Conservation (phyloP, 2,329 filamentous ascomycete genomes). For the Claviceps sp. region DNA sequence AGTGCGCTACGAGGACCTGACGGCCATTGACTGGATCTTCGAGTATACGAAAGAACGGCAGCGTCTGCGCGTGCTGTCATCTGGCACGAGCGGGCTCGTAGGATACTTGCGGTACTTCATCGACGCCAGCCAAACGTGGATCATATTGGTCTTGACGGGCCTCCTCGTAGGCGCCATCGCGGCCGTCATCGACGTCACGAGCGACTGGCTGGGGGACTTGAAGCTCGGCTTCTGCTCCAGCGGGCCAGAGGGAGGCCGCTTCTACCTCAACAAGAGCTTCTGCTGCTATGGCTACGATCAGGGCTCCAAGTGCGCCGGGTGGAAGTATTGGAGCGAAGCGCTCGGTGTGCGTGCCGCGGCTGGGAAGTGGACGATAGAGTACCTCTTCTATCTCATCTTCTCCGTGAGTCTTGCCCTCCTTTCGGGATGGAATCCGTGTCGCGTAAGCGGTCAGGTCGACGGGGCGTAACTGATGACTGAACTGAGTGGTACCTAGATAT, state of each 20-base stretch:
- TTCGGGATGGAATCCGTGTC: too few relatives aligned
- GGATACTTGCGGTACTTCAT: conserved; percentile 61
- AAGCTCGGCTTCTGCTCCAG: conserved; percentile 83
- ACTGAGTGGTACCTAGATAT: conserved; percentile 34
- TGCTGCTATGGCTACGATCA: conserved; percentile 90
- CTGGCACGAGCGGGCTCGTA: conserved; percentile 54
- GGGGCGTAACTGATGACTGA: neutral
- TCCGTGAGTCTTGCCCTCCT: conserved; percentile 44
- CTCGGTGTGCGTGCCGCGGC: conserved; percentile 51
- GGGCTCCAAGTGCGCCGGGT: conserved; percentile 68
- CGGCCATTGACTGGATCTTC: conserved; percentile 98
- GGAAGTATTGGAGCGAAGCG: conserved; percentile 73
- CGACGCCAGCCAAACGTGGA: conserved; percentile 85
- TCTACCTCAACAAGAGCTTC: conserved; percentile 83
- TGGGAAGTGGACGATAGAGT: conserved; percentile 73
- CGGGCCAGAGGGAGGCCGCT: conserved; percentile 60
- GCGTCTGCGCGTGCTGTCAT: conserved; percentile 62
- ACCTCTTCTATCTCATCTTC: conserved; percentile 73
- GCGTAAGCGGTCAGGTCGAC: neutral
- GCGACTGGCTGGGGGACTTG: conserved; percentile 85
- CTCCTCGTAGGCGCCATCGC: conserved; percentile 73
- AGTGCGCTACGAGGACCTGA: conserved; percentile 91
- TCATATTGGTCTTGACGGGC: conserved; percentile 75
- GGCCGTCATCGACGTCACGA: conserved; percentile 77
- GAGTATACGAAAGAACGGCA: conserved; percentile 95